Percentiles rank a stretch among this genome's conserved stretches.
Conservation (phyloP, 768 basidiomycete species). For the Rhodotorula toruloides region DNA sequence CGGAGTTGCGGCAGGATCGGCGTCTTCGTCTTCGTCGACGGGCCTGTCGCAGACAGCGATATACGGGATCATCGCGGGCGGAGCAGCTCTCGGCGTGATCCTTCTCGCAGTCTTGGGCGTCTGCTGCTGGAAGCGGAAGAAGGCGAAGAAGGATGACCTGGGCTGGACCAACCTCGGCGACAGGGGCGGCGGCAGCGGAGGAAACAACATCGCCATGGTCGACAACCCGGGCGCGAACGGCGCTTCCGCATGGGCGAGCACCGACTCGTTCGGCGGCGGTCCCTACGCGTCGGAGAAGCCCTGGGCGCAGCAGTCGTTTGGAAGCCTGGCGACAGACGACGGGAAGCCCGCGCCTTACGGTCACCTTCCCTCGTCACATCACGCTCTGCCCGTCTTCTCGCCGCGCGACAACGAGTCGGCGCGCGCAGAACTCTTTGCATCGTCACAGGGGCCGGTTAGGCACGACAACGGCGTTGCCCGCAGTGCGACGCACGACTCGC, state of each 20-base stretch:
- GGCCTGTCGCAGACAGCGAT: conserved; percentile 16
- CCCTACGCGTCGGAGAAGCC: neutral
- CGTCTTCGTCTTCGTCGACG: neutral
- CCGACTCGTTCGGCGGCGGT: neutral
- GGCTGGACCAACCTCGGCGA: conserved; percentile 19
- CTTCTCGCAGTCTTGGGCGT: conserved; percentile 13
- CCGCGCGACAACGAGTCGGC: conserved; percentile 1
- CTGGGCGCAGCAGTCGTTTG: conserved; percentile 1
- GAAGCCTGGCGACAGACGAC: neutral
- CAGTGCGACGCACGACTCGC: neutral
- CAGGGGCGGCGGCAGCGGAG: neutral
- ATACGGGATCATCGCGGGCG: conserved; percentile 25
- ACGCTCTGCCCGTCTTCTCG: neutral
- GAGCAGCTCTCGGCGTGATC: neutral
- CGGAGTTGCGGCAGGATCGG: neutral
- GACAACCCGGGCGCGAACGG: neutral
- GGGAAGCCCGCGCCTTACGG: neutral
- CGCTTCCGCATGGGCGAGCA: conserved; percentile 2
- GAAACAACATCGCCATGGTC: neutral
- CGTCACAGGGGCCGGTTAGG: neutral
- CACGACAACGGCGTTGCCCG: too few species aligned
- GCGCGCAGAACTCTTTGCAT: conserved; percentile 14
- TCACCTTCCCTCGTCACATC: neutral
- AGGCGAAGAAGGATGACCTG: conserved; percentile 22
- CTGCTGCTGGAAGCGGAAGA: conserved; percentile 31